Base-by-base conservation (phyloP, 345 rosid genomes). In the Eucalyptus sp. region DNA sequence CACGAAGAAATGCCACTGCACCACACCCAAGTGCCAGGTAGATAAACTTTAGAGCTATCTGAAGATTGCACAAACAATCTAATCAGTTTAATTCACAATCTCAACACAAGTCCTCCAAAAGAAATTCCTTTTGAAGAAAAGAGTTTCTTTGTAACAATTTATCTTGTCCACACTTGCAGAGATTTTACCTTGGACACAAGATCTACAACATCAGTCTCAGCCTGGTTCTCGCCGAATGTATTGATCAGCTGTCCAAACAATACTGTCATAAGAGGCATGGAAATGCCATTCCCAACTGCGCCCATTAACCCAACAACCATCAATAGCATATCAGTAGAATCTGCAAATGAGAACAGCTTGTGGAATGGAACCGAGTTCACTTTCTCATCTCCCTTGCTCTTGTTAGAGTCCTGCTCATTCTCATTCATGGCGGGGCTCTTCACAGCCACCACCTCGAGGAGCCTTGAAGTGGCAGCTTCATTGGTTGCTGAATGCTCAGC, bases 311-410 rank as follows among this genome's bases (percentile, higher is more conserved):
- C 99, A 6, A 95, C 33, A 50, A 95, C 87, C 96, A 96, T 97
- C 93, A 97, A 89, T 64, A 93, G 68, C 56, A 88, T 24, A 92
- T 97, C 99, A 12, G 81, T 89, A 0, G 97, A 92, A 91, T 96
- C 97, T 43, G 98, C 97, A 91, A 97, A 97, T 2, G 94, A 90
- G 90, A 97, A 97, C 46, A 97, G 93, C 93, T 96, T 96, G 90
- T 91, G 90, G 90, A 96, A 96, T 3, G 99, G 94, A 85, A 97
- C 97, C 20, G 94, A 90, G 41, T 93, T 90, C 11, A 89, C 87
- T 89, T 94, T 94, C 93, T 93, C 95, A 25, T 94, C 90, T 29
- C 91, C 94, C 87, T 94, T 93, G 50, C 64, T 88, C 90, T 93
- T 92, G 80, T 86, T 92, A 3, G 80, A 83, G 50, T 88, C 89